Evolutionary conservation across 208 protist species (phyloP), one percentile per base, ranked within the genome.

Genomic region (Porcisia deanei): DNA sequence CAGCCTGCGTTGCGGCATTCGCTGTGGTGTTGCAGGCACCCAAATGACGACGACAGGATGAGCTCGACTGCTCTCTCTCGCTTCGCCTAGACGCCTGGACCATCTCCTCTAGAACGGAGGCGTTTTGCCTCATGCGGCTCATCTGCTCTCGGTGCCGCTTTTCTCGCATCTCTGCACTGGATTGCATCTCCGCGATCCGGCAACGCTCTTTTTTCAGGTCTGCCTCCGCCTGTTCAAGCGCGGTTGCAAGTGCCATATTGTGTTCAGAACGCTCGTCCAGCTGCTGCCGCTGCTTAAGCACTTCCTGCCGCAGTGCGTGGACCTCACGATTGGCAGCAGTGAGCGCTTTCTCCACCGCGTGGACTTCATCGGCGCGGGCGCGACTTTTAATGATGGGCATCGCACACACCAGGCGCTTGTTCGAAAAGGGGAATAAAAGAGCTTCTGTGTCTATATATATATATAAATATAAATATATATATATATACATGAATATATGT

Each of bases 381-480:
- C 78, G 73, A 18, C 73, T 78, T 45, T 71, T 47, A 53, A 85
- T 80, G 30, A n/a, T 9, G 7, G 68, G 47, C 68, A 72, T 72
- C 22, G 10, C 67, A 30, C 37, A 47, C n/a, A 1, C 37, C 25
- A 12, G 8, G 41, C 30, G 39, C 39, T 30, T 41, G 68, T 72
- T 22, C 16, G 34, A n/a, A 41, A 25, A 14, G 47, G 1, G 18
- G 34, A 49, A 41, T 7, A 7, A n/a, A 34, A 16, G 43, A 18
- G 61, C 61, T 8, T 16, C 30, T 25, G 34, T 66, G 61, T 34
- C 39, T 12, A 5, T 52, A 5, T 12, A 52, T 1, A 5, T 14
- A 52, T 52, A 12, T 49, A n/a, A n/a, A n/a, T 0, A 30, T 30
- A 30, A 30, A 30, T 30, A 30, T 30, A 30, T 30, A 30, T 30